These are phyloP conservation scores for Lasiosphaeria ovina DNA, from an alignment of 495 filamentous ascomycete genomes.

Conservation along the genomic window DNA sequence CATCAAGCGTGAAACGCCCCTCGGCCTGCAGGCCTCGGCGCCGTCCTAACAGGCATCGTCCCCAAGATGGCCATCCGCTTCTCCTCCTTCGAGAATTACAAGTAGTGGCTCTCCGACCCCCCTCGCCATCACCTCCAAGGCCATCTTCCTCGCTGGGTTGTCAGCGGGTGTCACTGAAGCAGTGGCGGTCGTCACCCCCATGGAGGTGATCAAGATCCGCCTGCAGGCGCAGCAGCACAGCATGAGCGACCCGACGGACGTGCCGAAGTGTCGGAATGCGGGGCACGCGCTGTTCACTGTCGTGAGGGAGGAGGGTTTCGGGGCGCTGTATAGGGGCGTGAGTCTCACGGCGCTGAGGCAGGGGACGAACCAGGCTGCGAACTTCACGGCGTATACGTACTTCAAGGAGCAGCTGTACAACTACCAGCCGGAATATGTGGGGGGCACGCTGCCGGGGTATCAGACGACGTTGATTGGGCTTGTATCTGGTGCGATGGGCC, in stretches of 20 bases:
- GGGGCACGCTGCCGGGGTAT: not conserved
- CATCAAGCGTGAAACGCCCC: not conserved
- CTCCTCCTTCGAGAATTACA: no score
- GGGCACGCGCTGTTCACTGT: not conserved
- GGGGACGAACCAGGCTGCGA: not conserved
- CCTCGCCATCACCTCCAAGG: no score
- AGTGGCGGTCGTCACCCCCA: not conserved
- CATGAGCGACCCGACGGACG: not conserved
- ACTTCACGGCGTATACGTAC: not conserved
- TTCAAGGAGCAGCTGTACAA: not conserved
- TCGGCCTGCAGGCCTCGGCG: no score
- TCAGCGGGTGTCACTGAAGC: not conserved
- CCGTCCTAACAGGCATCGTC: no score
- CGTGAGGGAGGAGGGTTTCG: not conserved
- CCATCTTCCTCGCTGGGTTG: not conserved
- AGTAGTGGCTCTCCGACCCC: no score
- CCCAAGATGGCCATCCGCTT: no score
- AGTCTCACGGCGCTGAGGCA: not conserved
- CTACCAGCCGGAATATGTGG: not conserved
- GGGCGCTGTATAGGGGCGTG: not conserved
- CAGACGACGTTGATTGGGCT: not conserved
- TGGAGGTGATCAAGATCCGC: not conserved
- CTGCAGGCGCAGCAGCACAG: not conserved
- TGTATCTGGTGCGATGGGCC: not conserved
- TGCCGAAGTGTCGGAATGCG: not conserved